These are phyloP conservation scores for Actinomucor elegans DNA, from an alignment of 371 early-diverging fungal genomes.

Conservation along the genomic window DNA sequence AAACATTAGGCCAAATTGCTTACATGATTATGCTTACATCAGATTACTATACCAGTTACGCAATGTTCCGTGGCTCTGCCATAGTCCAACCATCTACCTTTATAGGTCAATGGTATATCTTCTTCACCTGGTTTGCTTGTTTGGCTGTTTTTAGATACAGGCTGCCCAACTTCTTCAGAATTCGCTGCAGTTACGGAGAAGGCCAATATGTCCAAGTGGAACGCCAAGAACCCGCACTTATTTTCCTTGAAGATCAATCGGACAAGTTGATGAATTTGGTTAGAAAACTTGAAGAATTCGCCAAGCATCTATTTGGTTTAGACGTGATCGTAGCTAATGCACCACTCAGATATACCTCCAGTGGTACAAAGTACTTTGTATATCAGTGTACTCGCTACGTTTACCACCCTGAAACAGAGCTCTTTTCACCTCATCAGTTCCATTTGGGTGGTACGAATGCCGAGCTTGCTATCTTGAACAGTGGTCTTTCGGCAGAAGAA, in stretches of 20 bases:
- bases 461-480: conserved; percentile 38
- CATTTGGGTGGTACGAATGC: conserved; percentile 54
- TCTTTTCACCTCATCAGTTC: conserved; percentile 61
- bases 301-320: conserved; percentile 29
- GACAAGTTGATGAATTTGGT: conserved; percentile 10
- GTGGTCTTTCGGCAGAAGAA: conserved; percentile 59
- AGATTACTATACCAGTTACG: conserved; percentile 42
- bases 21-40: conserved; percentile 38
- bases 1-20: conserved; percentile 42
- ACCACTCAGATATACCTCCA: conserved; percentile 44
- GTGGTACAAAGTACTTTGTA: conserved; percentile 65
- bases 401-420: conserved; percentile 14
- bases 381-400: conserved; percentile 77
- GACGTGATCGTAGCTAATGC: conserved; percentile 46
- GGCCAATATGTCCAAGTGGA: conserved; percentile 71
- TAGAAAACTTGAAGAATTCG: conserved; percentile 22
- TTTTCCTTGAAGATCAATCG: conserved; percentile 11
- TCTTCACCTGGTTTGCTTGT: conserved; percentile 62
- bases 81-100: conserved; percentile 41
- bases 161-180: conserved; percentile 68
- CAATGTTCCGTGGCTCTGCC: conserved; percentile 31
- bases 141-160: conserved; percentile 47
- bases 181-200: conserved; percentile 49
- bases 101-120: conserved; percentile 66
- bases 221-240: conserved; percentile 42